Conservation (phyloP, 106 monocot species). For the Dioscorea dumetorum region DNA sequence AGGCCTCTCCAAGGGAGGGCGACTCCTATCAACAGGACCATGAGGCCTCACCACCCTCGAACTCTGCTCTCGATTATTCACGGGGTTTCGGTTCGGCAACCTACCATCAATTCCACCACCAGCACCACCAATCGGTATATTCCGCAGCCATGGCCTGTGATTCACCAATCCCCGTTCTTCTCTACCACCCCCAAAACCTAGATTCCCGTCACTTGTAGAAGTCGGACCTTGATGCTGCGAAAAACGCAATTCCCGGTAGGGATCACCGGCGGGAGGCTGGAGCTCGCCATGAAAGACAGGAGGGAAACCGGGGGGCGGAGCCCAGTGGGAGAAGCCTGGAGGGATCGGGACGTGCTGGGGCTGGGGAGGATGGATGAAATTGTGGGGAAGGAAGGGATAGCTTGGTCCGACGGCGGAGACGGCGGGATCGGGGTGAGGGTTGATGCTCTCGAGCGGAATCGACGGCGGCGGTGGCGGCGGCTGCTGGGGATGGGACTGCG, state of each 20-base stretch:
- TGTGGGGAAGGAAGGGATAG: constrained; percentile 5
- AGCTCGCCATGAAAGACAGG: neutral
- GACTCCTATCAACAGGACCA: no score
- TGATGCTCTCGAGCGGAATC: neutral
- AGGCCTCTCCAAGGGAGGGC: no score
- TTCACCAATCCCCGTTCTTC: neutral
- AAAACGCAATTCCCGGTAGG: neutral
- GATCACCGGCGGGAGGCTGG: neutral
- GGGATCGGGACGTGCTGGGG: neutral
- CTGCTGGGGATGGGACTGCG: constrained; percentile 3
- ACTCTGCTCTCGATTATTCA: neutral
- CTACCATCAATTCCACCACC: neutral
- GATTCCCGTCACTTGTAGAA: neutral
- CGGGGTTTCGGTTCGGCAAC: neutral
- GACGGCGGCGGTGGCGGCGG: neutral
- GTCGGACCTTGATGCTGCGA: neutral
- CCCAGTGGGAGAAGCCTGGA: constrained; percentile 2
- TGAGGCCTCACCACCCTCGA: neutral
- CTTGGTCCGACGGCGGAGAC: constrained; percentile 23
- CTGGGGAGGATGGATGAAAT: neutral
- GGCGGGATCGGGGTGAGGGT: constrained; percentile 24
- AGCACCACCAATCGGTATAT: neutral
- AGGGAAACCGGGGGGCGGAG: neutral
- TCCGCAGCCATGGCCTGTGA: neutral
- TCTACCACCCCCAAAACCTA: neutral